Evolutionary conservation across 495 filamentous ascomycete species (phyloP).

Genomic region (Parathielavia hyrcaniae): DNA sequence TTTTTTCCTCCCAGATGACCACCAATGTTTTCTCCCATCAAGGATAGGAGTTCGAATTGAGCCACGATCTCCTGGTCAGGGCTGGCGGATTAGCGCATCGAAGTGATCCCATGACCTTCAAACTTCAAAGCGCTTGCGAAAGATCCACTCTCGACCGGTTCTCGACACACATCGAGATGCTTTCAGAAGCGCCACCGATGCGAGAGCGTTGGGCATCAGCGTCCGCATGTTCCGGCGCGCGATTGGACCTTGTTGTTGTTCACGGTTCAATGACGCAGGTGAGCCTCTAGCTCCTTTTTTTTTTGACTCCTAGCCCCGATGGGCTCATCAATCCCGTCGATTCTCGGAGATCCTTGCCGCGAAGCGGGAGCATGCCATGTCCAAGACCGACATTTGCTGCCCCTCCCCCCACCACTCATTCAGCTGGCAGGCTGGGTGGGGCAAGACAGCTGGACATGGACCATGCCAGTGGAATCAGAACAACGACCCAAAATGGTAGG

Average conservation of each 20-base stretch:
- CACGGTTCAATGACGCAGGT: conserved; percentile 8
- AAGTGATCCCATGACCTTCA: conserved; percentile 31
- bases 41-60: conserved; percentile 12
- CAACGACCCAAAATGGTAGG: too few species aligned
- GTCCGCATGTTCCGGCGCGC: not conserved
- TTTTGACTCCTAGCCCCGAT: not conserved
- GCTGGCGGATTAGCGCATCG: conserved; percentile 23
- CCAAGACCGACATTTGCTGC: not conserved
- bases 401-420: not conserved
- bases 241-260: not conserved
- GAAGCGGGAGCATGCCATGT: not conserved
- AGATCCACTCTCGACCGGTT: conserved; percentile 24
- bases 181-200: not conserved
- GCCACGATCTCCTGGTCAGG: conserved; percentile 25
- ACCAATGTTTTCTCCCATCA: conserved; percentile 13
- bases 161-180: not conserved
- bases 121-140: conserved; percentile 20
- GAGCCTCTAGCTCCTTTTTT: not conserved
- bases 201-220: conserved; percentile 17
- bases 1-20: conserved; percentile 20
- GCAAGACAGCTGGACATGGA: too few species aligned
- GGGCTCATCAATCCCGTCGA: too few species aligned
- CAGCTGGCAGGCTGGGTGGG: not conserved
- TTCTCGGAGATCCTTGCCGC: not conserved
- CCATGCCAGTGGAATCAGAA: too few species aligned